Percentiles rank a stretch among this genome's conserved stretches.
Conservation (phyloP, 306 rosid species). For the Dicorynia guianensis region DNA sequence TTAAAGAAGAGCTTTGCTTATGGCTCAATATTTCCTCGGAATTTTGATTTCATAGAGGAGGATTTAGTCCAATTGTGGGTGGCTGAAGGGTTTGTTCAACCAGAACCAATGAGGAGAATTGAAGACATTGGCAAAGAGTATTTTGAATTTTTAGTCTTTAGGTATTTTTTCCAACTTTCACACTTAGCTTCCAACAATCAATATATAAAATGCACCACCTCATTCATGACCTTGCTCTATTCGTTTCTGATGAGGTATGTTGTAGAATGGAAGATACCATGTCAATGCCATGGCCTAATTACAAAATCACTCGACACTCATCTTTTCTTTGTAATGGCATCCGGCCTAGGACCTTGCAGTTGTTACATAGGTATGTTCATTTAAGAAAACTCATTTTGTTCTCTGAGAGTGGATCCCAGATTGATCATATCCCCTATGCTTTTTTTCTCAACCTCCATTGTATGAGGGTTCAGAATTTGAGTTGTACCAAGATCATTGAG, state of each 20-base stretch:
- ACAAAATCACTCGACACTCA: not conserved
- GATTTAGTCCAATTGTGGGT: too few relatives aligned
- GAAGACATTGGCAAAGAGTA: too few relatives aligned
- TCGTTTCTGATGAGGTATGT: conserved; percentile 10
- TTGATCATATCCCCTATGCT: not conserved
- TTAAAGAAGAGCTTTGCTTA: too few relatives aligned
- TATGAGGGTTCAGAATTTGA: conserved; percentile 31
- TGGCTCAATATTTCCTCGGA: too few relatives aligned
- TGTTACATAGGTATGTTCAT: not conserved
- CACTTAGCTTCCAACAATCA: too few relatives aligned
- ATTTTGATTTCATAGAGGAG: too few relatives aligned
- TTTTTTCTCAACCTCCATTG: not conserved
- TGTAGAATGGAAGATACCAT: conserved; percentile 5
- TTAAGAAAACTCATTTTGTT: not conserved
- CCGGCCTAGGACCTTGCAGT: not conserved
- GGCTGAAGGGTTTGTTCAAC: too few relatives aligned
- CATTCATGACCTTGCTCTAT: too few relatives aligned
- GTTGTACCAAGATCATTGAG: not conserved
- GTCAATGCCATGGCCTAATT: not conserved
- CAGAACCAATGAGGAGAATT: too few relatives aligned
- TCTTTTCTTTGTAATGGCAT: conserved; percentile 7
- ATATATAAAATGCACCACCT: too few relatives aligned
- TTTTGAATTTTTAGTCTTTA: too few relatives aligned
- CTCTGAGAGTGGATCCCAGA: not conserved
- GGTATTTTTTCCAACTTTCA: too few relatives aligned